Percentiles rank a stretch among this genome's conserved stretches.
phyloP scores from a whole-genome alignment of 768 basidiomycete genomes.

The Tulasnella sp. region DNA sequence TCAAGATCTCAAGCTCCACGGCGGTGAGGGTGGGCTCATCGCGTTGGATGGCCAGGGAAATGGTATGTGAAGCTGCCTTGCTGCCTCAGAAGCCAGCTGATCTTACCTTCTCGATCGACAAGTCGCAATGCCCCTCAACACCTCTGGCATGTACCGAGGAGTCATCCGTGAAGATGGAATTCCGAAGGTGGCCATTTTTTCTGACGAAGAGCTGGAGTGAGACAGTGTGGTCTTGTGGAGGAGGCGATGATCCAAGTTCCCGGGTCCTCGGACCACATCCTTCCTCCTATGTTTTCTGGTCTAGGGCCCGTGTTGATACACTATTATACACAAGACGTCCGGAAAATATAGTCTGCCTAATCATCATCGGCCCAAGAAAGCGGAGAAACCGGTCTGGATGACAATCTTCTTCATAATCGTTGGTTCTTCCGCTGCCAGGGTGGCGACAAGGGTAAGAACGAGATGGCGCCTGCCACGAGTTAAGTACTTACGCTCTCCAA shows the following conservation, averaged over 20 bases:
- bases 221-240: constrained; percentile 12
- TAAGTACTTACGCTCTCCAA: constrained; percentile 72
- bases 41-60: constrained; percentile 71
- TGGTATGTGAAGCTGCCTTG: constrained; percentile 48
- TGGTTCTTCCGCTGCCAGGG: constrained; percentile 67
- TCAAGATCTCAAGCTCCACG: constrained; percentile 59
- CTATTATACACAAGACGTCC: constrained; percentile 7
- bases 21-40: constrained; percentile 75
- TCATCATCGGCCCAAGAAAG: constrained; percentile 55
- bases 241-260: not conserved
- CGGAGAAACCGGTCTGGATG: constrained; percentile 72
- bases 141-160: constrained; percentile 81
- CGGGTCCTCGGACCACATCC: constrained; percentile 12
- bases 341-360: constrained; percentile 5
- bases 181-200: constrained; percentile 72
- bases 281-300: not conserved
- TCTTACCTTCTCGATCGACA: constrained; percentile 18
- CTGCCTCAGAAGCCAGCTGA: constrained; percentile 12
- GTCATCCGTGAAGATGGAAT: constrained; percentile 69
- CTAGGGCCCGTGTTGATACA: constrained; percentile 13
- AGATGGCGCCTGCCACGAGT: constrained; percentile 16
- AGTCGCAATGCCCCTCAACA: constrained; percentile 79
- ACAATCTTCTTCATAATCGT: constrained; percentile 92
- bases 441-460: constrained; percentile 9
- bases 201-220: constrained; percentile 55